Conservation (phyloP, 1,139 yeast species). For the Zygoascus meyerae region DNA sequence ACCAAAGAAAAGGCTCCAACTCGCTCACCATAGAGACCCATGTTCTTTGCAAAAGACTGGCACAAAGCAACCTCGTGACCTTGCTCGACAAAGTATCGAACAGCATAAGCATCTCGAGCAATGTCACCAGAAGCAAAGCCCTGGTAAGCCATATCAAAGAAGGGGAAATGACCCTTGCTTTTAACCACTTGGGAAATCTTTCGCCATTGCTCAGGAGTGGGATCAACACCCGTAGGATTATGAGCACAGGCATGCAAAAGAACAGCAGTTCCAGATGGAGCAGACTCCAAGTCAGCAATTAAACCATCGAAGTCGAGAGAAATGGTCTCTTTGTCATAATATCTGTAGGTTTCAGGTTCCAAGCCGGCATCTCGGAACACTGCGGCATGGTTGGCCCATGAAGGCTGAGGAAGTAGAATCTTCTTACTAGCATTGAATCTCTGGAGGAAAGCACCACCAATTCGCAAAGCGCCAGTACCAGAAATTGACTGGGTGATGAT, state of each 20-base stretch:
- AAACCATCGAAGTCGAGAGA: conserved; percentile 65
- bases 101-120: conserved; percentile 78
- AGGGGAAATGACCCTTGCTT: conserved; percentile 64
- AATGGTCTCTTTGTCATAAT: conserved; percentile 61
- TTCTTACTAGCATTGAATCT: conserved; percentile 45
- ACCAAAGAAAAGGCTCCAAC: conserved; percentile 74
- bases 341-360: conserved; percentile 49
- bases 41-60: conserved; percentile 97
- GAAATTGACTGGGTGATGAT: conserved; percentile 64
- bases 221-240: conserved; percentile 97
- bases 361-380: conserved; percentile 45
- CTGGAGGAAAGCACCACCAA: conserved; percentile 58
- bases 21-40: conserved; percentile 98
- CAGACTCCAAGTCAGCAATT: conserved; percentile 56
- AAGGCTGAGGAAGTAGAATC: conserved; percentile 58
- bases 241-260: conserved; percentile 95
- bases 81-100: conserved; percentile 69
- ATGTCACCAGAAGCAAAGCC: conserved; percentile 93
- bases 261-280: conserved; percentile 75
- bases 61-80: conserved; percentile 47
- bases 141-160: conserved; percentile 95
- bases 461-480: conserved; percentile 69
- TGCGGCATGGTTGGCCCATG: conserved; percentile 69
- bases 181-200: conserved; percentile 58
- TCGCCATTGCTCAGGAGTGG: conserved; percentile 80